Conservation (phyloP, 805 yeast species). For the Metschnikowia drakensbergensis region DNA sequence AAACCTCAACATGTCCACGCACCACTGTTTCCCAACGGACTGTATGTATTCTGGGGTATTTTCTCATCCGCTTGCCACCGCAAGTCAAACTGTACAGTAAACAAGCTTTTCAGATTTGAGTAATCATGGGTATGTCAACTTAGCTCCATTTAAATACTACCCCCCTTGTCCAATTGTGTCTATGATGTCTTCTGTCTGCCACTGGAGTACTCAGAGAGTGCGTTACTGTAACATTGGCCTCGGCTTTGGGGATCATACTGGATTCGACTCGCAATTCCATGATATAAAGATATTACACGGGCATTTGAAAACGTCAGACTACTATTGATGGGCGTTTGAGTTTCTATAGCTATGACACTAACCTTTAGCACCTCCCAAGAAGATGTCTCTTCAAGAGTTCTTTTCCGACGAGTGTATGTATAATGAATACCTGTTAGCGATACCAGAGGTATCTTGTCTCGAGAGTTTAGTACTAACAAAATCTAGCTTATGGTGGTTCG, state of each 20-base stretch:
- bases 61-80: conserved; percentile 1
- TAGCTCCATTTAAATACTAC: not conserved
- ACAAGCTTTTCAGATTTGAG: not conserved
- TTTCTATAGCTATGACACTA: conserved; percentile 6
- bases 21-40: not conserved
- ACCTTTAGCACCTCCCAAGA: conserved; percentile 39
- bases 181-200: not conserved
- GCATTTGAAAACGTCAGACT: too few species aligned
- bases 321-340: too few species aligned
- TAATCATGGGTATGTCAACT: conserved; percentile 4
- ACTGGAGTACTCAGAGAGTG: not conserved
- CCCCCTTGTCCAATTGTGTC: not conserved
- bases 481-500: conserved; percentile 41
- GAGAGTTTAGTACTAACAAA: conserved; percentile 15
- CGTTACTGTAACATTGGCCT: not conserved
- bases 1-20: not conserved
- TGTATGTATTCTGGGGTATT: conserved; percentile 4
- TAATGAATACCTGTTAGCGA: not conserved
- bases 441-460: not conserved
- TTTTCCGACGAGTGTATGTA: conserved; percentile 44
- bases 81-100: not conserved
- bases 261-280: too few species aligned
- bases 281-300: too few species aligned
- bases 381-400: conserved; percentile 46
- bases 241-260: not conserved